A percentile compares a stretch with the other conserved stretches of the same genome.
These are phyloP conservation scores for Orbilia blumenaviensis DNA, from an alignment of 2,329 filamentous ascomycete genomes.

Conservation along the genomic window DNA sequence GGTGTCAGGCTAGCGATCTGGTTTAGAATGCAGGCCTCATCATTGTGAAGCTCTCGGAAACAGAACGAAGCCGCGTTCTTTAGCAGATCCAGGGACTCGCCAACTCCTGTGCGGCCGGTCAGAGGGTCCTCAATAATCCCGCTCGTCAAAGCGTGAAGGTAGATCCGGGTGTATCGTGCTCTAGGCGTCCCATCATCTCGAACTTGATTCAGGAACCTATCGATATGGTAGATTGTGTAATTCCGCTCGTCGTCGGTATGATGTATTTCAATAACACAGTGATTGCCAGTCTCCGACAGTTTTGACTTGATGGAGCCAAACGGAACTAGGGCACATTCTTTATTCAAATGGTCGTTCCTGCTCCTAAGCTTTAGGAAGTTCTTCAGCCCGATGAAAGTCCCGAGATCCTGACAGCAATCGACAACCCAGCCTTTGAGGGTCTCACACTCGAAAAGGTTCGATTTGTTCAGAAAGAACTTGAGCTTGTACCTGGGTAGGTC, in stretches of 20 bases:
- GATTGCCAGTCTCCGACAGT: neutral
- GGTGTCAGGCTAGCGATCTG: constrained; percentile 63
- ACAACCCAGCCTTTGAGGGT: constrained; percentile 66
- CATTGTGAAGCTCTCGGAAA: constrained; percentile 61
- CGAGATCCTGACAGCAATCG: constrained; percentile 64
- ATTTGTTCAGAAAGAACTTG: constrained; percentile 62
- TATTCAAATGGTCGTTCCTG: neutral
- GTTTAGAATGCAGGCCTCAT: constrained; percentile 60
- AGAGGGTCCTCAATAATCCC: constrained; percentile 66
- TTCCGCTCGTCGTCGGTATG: constrained; percentile 37
- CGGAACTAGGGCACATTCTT: constrained; percentile 48
- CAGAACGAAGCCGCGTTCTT: constrained; percentile 65
- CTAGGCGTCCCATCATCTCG: constrained; percentile 65
- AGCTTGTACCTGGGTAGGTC: constrained; percentile 65
- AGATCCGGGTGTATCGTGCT: constrained; percentile 66
- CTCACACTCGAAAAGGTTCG: constrained; percentile 61
- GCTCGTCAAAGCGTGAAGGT: constrained; percentile 68
- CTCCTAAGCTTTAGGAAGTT: constrained; percentile 65
- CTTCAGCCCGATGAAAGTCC: constrained; percentile 65
- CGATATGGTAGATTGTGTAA: constrained; percentile 64
- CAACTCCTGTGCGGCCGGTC: constrained; percentile 66
- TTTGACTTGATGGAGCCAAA: neutral
- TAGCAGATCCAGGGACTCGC: constrained; percentile 66
- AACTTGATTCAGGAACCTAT: constrained; percentile 65
- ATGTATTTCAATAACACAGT: neutral